A percentile compares a stretch with the other conserved stretches of the same genome.
phyloP scores from a whole-genome alignment of 495 filamentous ascomycete species.

The Usnea hakonensis region DNA sequence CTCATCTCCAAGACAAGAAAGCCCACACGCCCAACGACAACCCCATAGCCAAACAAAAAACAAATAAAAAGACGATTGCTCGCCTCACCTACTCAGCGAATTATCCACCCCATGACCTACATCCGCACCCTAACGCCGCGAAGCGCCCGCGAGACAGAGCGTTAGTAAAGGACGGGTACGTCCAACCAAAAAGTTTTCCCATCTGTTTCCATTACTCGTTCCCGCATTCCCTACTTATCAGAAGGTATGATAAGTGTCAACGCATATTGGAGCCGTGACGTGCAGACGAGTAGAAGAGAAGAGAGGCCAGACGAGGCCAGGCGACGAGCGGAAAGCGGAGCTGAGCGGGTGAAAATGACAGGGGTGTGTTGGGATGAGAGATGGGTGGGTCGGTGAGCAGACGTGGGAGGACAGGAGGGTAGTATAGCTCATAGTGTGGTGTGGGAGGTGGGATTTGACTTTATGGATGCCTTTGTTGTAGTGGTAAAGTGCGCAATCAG shows the following conservation, averaged over 20 bases:
- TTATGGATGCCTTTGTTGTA: neutral
- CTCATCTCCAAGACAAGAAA: no score
- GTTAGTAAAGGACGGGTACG: neutral
- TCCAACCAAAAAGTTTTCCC: no score
- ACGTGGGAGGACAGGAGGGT: neutral
- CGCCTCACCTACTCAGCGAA: no score
- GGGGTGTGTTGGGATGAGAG: neutral
- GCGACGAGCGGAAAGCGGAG: neutral
- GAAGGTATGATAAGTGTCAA: no score
- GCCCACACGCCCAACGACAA: no score
- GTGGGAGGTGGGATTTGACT: neutral
- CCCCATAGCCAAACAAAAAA: no score
- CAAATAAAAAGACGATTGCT: no score
- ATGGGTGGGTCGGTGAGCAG: neutral
- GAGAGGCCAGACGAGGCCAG: neutral
- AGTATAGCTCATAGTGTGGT: neutral
- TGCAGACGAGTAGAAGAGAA: no score
- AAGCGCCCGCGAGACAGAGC: neutral
- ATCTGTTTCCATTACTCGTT: no score
- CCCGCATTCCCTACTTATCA: no score
- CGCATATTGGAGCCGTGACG: no score
- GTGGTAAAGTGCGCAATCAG: conserved; percentile 8
- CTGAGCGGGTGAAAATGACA: neutral
- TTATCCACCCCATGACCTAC: no score
- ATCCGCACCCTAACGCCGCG: neutral